A percentile compares a stretch with the other conserved stretches of the same genome.
Evolutionary conservation across 2,329 filamentous ascomycete genomes (phyloP).

Genomic region (Colletotrichum orchidophilum): DNA sequence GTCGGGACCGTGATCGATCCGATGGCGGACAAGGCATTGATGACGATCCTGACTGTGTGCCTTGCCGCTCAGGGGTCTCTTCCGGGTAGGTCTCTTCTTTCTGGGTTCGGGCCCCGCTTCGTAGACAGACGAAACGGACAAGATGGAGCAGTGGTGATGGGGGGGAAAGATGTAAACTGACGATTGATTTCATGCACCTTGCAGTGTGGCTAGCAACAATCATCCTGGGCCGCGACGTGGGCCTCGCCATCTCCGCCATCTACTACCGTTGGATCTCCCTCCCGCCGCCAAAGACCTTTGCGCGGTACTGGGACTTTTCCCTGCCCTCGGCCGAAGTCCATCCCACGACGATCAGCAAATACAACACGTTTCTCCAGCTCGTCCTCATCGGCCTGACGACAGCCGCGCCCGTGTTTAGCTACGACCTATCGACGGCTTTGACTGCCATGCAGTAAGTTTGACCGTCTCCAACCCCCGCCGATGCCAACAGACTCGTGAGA

Average conservation of each 20-base stretch:
- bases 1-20: slow-evolving; percentile 95
- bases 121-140: neutral
- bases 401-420: slow-evolving; percentile 77
- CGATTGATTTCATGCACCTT: neutral
- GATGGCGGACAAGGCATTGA: slow-evolving; percentile 95
- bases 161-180: neutral
- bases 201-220: slow-evolving; percentile 87
- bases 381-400: slow-evolving; percentile 87
- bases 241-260: slow-evolving; percentile 84
- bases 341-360: slow-evolving; percentile 85
- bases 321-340: slow-evolving; percentile 87
- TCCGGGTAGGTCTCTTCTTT: slow-evolving; percentile 66
- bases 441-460: slow-evolving; percentile 70
- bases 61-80: slow-evolving; percentile 84
- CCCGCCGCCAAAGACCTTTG: slow-evolving; percentile 91
- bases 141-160: neutral
- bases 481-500: too few relatives aligned
- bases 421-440: slow-evolving; percentile 64
- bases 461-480: too few relatives aligned
- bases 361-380: slow-evolving; percentile 93
- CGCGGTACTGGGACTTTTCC: slow-evolving; percentile 96
- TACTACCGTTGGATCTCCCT: slow-evolving; percentile 97
- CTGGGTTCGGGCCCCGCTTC: neutral
- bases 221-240: slow-evolving; percentile 88
- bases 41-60: slow-evolving; percentile 91